Conservation (phyloP, 1,284 basidiomycete genomes). For the Tilletia caries region DNA sequence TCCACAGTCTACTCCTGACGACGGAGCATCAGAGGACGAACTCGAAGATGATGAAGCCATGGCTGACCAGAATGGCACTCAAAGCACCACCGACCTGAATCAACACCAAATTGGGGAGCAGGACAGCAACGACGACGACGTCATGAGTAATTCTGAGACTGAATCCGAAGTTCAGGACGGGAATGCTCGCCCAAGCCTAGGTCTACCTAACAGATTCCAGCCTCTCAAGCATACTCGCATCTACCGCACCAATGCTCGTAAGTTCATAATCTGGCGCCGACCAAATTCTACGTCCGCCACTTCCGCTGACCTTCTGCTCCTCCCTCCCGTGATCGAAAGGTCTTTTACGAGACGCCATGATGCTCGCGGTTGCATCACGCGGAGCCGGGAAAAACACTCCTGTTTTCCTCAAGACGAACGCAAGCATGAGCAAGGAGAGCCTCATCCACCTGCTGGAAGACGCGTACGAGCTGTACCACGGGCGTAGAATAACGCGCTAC, state of each 20-base stretch:
- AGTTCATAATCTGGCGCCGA: conserved; percentile 28
- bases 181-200: too few species aligned
- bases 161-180: too few species aligned
- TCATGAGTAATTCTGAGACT: too few species aligned
- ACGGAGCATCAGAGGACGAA: too few species aligned
- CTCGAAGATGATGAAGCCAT: too few species aligned
- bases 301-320: too few species aligned
- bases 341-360: conserved; percentile 26
- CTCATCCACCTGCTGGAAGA: conserved; percentile 39
- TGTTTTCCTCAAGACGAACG: conserved; percentile 44
- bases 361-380: conserved; percentile 26
- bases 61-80: too few species aligned
- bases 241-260: conserved; percentile 37
- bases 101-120: too few species aligned
- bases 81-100: too few species aligned
- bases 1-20: too few species aligned
- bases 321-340: not conserved
- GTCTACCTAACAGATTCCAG: not conserved
- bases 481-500: conserved; percentile 32
- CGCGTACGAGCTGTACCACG: conserved; percentile 38
- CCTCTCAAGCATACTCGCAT: conserved; percentile 32
- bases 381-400: conserved; percentile 18
- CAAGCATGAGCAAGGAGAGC: conserved; percentile 30
- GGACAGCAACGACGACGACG: too few species aligned
- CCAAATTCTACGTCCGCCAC: too few species aligned